Base-by-base conservation (phyloP, 805 yeast species). In the Metschnikowia corniflorae region DNA sequence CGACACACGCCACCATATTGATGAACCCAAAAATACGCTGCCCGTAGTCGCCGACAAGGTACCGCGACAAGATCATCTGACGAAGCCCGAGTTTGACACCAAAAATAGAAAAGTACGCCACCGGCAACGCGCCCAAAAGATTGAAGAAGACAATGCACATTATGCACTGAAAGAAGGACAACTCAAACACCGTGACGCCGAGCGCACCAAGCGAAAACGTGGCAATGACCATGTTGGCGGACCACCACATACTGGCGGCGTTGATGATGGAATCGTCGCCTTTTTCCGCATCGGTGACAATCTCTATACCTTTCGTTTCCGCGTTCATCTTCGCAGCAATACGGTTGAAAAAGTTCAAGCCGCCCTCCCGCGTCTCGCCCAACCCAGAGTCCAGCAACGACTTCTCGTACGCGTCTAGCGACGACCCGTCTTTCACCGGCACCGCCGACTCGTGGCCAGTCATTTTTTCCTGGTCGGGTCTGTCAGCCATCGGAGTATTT, bases 191-290 rank as follows among this genome's bases (percentile, higher is more conserved):
- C 41, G 82, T 67, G 31, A 78, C 67, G 42, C 73, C 74, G 26
- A 69, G 51, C 15, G 72, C 82, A 59, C 97, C 96, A 32, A 86
- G 66, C 7, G 95, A 70, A 51, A 76, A 78, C 13, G 96, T 77
- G 15, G 96, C 87, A 54, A 88, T 76, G 39, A 86, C 95, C 73
- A 86, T 70, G 63, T 88, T 87, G 24, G 95, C 94, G 6, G 94
- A 82, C 51, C 83, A 73, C 95, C 96, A 88, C 91, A 88, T 84
- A 33, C 89, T 70, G 29, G 87, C 86, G 20, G 93, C 84, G 47
- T 75, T 76, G 64, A 76, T 67, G 42, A 82, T 55, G 24, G 85
- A 78, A 29, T 71, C 72, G 44, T 81, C 86, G 30, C 74, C 71
- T 57, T 86, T 81, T 60, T 86, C 91, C 29, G 80, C 84, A 43